Base-by-base conservation (phyloP, 192 early-diverging fungal genomes). In the Coemansia sp. region DNA sequence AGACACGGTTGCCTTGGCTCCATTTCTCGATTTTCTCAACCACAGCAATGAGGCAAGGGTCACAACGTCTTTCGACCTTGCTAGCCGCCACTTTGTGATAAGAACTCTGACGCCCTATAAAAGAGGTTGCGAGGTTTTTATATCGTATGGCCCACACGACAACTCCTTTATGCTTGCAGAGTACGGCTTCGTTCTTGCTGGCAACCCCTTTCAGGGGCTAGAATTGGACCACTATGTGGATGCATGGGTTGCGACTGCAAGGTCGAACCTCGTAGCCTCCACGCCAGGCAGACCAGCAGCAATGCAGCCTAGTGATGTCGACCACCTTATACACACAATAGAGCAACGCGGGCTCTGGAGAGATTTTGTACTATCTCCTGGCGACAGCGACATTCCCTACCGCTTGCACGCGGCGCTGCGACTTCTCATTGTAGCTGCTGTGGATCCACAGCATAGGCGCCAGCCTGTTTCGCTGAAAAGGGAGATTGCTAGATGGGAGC, bases 1-100 rank as follows among this genome's bases (percentile, higher is more conserved):
- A 11, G 87, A 87, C 53, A 87, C 78, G 56, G 89, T 92, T 44
- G 88, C 91, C 37, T 73, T 92, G 44, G 91, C 91, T 38, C 91
- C 91, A 5, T 77, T 91, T 59, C 78, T 92, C 12, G 91, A 92
- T 80, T 86, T 92, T 17, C 86, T 92, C 45, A 92, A 92, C 70
- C 91, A 92, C 82, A 85, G 82, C 43, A 70, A 66, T 19, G 71
- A 83, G 20, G 89, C 88, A 40, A 81, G 84, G 61, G 85, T 88
- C 69, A 37, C 60, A 20, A 68, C 70, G 17, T 43, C 43, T 58
- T 79, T 65, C 54, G 77, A 78, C 17, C n/a, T 37, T n/a, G 17
- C 25, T 4, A 16, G 53, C 38, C 45, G 67, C 4, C 85, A 83
- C n/a, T 92, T 89, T 75, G 82, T 87, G 32, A 91, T 92, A 61